Percentiles rank a stretch among this genome's conserved stretches.
These are phyloP conservation scores for Pichia occidentalis DNA, from an alignment of 805 yeast species.

Conservation along the genomic window DNA sequence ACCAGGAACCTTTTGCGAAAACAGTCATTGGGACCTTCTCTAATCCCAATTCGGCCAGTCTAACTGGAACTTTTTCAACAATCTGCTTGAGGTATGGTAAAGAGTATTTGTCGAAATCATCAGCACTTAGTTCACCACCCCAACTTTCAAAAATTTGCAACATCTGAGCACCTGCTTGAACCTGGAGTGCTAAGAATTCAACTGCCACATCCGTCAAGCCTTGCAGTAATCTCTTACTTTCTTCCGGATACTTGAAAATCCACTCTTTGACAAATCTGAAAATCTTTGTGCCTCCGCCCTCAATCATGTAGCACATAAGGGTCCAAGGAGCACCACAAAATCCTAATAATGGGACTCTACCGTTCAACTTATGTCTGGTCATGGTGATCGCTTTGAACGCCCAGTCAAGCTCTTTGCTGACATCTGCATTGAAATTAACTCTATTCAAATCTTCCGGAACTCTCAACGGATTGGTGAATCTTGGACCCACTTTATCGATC, in stretches of 20 bases:
- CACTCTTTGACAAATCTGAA: conserved; percentile 89
- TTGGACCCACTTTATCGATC: conserved; percentile 93
- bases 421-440: conserved; percentile 54
- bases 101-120: conserved; percentile 81
- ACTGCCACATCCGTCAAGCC: conserved; percentile 81
- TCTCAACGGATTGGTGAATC: conserved; percentile 83
- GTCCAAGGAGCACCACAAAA: conserved; percentile 99
- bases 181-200: conserved; percentile 91
- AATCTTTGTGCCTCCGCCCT: conserved; percentile 92
- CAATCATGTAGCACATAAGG: conserved; percentile 90
- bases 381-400: conserved; percentile 89
- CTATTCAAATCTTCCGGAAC: conserved; percentile 58
- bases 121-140: conserved; percentile 95
- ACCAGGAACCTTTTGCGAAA: conserved; percentile 97
- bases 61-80: conserved; percentile 55
- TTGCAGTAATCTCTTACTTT: conserved; percentile 63
- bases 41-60: conserved; percentile 67
- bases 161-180: conserved; percentile 97
- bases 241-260: conserved; percentile 75
- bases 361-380: conserved; percentile 79
- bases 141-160: conserved; percentile 94
- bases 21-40: conserved; percentile 81
- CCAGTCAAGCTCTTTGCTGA: conserved; percentile 79
- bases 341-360: conserved; percentile 90
- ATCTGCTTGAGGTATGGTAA: conserved; percentile 83